Percentiles rank a stretch among this genome's conserved stretches.
Evolutionary conservation across 73 alveolate genomes (phyloP).

Genomic region (Paramecium tetraurelia): DNA sequence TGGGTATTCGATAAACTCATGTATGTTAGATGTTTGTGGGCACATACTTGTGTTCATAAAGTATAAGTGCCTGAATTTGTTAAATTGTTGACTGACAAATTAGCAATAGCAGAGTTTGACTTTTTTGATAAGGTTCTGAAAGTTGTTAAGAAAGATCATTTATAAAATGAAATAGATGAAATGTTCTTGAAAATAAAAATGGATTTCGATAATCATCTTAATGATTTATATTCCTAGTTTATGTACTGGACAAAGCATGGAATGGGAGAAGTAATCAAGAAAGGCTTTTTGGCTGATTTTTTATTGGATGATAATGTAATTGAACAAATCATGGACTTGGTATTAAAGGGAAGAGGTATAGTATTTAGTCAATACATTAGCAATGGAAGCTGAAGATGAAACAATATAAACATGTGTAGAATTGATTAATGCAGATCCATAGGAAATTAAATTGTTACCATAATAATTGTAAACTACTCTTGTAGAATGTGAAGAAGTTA

Average conservation of each 20-base stretch:
- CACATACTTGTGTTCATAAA: constrained; percentile 31
- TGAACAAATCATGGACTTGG: constrained; percentile 41
- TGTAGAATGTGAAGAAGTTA: constrained; percentile 22
- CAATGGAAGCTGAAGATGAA: constrained; percentile 55
- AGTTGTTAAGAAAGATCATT: constrained; percentile 46
- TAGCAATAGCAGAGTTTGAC: constrained; percentile 17
- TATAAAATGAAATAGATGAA: constrained; percentile 43
- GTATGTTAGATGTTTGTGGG: constrained; percentile 23
- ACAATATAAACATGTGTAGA: constrained; percentile 42
- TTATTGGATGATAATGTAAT: constrained; percentile 45
- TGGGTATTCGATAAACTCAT: background rate
- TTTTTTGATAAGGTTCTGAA: constrained; percentile 16
- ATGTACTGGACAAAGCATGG: constrained; percentile 52
- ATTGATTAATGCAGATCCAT: constrained; percentile 30
- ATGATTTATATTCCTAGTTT: constrained; percentile 38
- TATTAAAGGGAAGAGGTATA: constrained; percentile 36
- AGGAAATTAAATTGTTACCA: constrained; percentile 44
- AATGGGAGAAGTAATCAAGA: constrained; percentile 41
- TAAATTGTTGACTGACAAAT: background rate
- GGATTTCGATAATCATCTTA: constrained; percentile 46
- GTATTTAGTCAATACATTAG: background rate
- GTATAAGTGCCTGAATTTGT: constrained; percentile 43
- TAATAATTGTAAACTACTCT: constrained; percentile 4
- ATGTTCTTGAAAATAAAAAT: constrained; percentile 28
- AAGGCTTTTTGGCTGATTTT: constrained; percentile 36